Base-by-base conservation (phyloP, 108 stramenopile species). In the Skeletonema costatum region DNA sequence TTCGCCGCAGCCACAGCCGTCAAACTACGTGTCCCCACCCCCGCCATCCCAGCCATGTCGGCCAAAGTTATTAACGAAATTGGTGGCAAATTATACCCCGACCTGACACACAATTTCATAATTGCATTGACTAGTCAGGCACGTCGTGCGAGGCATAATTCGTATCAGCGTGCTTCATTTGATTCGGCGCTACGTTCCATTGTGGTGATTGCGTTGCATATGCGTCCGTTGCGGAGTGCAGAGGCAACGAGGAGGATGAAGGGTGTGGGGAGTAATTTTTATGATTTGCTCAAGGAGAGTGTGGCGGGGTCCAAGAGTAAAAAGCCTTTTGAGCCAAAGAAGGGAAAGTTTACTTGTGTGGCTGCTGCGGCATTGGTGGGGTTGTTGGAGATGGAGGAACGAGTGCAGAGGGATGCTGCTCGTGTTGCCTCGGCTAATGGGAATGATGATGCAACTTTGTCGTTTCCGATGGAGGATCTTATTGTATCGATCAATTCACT, bases 351-450 rank as follows among this genome's bases (percentile, higher is more conserved):
- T 60, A 77, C 75, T 50, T 72, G 76, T 73, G 84, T 79, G 19
- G 84, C 84, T 25, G 56, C 75, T 16, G 80, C 80, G 29, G 80
- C 84, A 17, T 59, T 85, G 71, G 84, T 81, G n/a, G 84, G 74
- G 25, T 64, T 85, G 2, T 56, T 85, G 50, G 66, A 85, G 68
- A 44, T 79, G 66, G 82, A 85, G 62, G 76, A 77, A 33, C 41
- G 39, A 69, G 61, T 31, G 56, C 76, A 63, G 66, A 75, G 32
- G 65, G 9, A 10, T 56, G 21, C 53, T 25, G 53, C 53, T 3
- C 3, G 21, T 10, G 53, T 25, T 56, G 53, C 53, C 25, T 56
- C 53, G 19, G 53, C 53, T 5, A 29, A 56, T 19, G 53, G 53
- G 0, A 25, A 25, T 25, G 21, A 29, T 56, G 25, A 56, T 29